Evolutionary conservation across 805 yeast species (phyloP).

Genomic region (Blastobotrys chiropterorum): DNA sequence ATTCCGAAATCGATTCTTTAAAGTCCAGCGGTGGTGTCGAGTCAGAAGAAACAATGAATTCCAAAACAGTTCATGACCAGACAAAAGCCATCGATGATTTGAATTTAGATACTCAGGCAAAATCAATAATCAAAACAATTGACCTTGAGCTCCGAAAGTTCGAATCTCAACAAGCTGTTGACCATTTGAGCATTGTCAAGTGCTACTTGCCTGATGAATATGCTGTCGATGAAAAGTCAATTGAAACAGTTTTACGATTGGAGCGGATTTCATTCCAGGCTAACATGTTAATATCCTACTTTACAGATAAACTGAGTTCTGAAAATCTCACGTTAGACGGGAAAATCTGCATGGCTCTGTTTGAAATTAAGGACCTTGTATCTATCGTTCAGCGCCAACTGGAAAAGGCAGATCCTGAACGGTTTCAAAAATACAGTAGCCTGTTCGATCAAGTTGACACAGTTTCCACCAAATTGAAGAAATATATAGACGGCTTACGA

Average conservation of each 20-base stretch:
- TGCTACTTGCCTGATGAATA: constrained; percentile 20
- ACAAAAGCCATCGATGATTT: constrained; percentile 16
- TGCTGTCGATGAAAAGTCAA: constrained; percentile 10
- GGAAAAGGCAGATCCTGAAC: not conserved
- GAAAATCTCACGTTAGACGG: constrained; percentile 9
- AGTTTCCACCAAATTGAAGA: not conserved
- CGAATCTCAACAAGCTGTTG: constrained; percentile 22
- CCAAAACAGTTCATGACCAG: constrained; percentile 13
- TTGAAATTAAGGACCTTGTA: constrained; percentile 4
- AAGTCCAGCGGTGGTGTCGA: constrained; percentile 10
- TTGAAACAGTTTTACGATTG: constrained; percentile 6
- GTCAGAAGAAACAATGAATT: not conserved
- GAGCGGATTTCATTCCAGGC: constrained; percentile 3
- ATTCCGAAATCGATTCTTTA: constrained; percentile 21
- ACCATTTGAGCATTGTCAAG: constrained; percentile 23
- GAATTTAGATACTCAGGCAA: constrained; percentile 19
- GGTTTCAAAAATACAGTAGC: not conserved
- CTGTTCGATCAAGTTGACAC: not conserved
- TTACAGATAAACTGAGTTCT: constrained; percentile 9
- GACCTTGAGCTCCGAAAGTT: constrained; percentile 23
- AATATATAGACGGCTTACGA: not conserved
- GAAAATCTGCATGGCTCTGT: constrained; percentile 10
- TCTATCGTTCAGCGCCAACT: not conserved
- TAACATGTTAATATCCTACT: constrained; percentile 6
- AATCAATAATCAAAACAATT: constrained; percentile 17